Evolutionary conservation across 192 early-diverging fungal species (phyloP).

Genomic region (Backusella tuberculispora): DNA sequence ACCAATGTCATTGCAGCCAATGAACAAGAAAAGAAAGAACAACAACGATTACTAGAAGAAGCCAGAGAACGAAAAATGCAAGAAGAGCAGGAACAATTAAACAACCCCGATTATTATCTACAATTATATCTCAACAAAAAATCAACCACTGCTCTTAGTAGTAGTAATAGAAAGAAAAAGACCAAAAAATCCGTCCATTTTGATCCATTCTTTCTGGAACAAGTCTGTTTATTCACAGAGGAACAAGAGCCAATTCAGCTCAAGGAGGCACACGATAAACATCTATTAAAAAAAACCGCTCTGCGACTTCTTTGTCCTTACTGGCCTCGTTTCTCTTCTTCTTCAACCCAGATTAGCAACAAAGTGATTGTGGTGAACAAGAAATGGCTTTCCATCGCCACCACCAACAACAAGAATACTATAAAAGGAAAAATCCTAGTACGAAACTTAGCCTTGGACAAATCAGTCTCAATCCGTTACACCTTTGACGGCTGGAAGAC

Average conservation of each 20-base stretch:
- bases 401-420: slow-evolving; percentile 39
- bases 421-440: slow-evolving; percentile 70
- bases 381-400: neutral
- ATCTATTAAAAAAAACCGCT: neutral
- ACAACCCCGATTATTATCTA: neutral
- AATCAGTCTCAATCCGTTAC: slow-evolving; percentile 78
- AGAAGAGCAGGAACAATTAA: neutral
- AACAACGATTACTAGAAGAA: neutral
- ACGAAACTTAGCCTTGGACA: slow-evolving; percentile 87
- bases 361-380: slow-evolving; percentile 12
- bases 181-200: slow-evolving; percentile 60
- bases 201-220: slow-evolving; percentile 63
- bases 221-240: slow-evolving; percentile 69
- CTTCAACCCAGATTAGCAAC: neutral
- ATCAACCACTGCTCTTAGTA: neutral
- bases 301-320: neutral
- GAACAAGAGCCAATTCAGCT: slow-evolving; percentile 56
- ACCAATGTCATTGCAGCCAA: neutral
- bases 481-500: slow-evolving; percentile 83
- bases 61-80: neutral
- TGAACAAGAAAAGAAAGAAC: neutral
- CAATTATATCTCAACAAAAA: neutral
- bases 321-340: neutral
- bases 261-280: neutral
- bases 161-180: slow-evolving; percentile 29